Base-by-base conservation (phyloP, 176 grass and related monocot genomes). In the Hsuehochloa calcarea region DNA sequence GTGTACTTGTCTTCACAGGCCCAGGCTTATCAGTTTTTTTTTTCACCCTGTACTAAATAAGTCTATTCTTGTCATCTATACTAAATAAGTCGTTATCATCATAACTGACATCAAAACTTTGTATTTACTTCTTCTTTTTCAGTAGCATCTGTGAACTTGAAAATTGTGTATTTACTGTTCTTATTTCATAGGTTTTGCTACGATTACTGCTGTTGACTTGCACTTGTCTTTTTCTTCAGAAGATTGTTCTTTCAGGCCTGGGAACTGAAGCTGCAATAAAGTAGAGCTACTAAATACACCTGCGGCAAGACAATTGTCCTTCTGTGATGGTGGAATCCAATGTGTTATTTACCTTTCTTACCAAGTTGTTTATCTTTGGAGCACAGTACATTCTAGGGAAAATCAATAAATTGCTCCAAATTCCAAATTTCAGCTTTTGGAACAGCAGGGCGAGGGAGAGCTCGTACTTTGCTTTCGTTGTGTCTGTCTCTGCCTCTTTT, bases 191-290 rank as follows among this genome's bases (percentile, higher is more conserved):
- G 13, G 34, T 27, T 70, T 29, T 27, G n/a, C 34, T 45, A 35
- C 0, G 17, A 40, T 23, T 19, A 4, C 8, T 13, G 29, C 4
- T 17, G 0, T 7, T 87, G 45, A 86, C 84, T 50, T 73, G 58
- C 0, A 15, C 47, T 65, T 72, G 12, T 66, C 11, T 41, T 78
- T 58, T 60, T 15, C 0, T 12, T 55, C 54, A 62, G 88, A 63
- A 81, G 79, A 82, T 11, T 62, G 56, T 51, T 77, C 68, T 51
- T 46, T 62, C 65, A 56, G 65, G 63, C 34, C 78, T 77, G 58
- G 37, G 44, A 56, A 27, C 10, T 29, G 55, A 27, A 54, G 15
- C 29, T 65, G 70, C 54, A 55, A 56, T 45, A 26, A 35, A 35
- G n/a, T 46, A 45, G 34, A 56, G 34, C 10, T 41, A 29, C 12